Percentiles rank a stretch among this genome's conserved stretches.
Conservation (phyloP, 148 eudicot genomes). For the Cornus suecica region DNA sequence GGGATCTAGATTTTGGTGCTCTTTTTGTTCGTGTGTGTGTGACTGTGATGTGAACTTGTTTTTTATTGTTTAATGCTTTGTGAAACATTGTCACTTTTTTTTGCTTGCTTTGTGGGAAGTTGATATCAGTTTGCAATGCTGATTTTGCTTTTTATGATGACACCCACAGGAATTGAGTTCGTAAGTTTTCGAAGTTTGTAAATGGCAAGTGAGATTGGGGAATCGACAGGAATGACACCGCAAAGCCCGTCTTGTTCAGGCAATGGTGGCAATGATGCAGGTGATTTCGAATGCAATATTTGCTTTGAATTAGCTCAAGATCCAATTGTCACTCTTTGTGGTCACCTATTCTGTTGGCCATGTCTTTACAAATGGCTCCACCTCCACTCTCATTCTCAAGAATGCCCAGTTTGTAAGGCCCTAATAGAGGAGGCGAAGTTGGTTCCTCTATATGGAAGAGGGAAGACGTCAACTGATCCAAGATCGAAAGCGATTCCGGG, state of each 20-base stretch:
- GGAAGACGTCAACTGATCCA: constrained; percentile 58
- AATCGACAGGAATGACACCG: constrained; percentile 25
- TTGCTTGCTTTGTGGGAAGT: background rate
- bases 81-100: background rate
- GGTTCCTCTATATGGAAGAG: constrained; percentile 76
- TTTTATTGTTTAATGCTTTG: background rate
- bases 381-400: constrained; percentile 64
- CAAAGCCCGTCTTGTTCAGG: constrained; percentile 32
- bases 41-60: no score
- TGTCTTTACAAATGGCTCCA: constrained; percentile 75
- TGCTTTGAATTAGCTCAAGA: constrained; percentile 83
- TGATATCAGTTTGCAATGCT: background rate
- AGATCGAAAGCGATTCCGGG: constrained; percentile 55
- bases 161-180: background rate
- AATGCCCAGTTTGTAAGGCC: constrained; percentile 87
- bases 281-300: constrained; percentile 79
- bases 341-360: constrained; percentile 77
- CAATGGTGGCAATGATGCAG: constrained; percentile 45
- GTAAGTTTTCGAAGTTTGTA: background rate
- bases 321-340: constrained; percentile 72
- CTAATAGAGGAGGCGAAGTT: constrained; percentile 60
- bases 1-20: background rate
- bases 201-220: constrained; percentile 45
- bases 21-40: background rate
- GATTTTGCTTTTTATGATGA: no score